phyloP scores from a whole-genome alignment of 768 basidiomycete species.

The Termitomyces sp. region DNA sequence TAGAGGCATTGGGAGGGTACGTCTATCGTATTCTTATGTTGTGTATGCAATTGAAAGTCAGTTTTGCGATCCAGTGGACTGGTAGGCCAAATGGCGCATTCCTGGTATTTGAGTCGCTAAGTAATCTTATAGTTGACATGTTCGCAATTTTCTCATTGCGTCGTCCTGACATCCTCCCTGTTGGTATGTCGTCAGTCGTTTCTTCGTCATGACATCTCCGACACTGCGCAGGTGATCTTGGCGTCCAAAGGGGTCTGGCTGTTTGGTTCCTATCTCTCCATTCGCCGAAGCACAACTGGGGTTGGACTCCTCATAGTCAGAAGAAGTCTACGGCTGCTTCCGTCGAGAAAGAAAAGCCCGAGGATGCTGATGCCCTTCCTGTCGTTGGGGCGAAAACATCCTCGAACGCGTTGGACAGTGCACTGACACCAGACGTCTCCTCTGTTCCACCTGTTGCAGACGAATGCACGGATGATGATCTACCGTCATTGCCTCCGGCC shows the following conservation, averaged over 20 bases:
- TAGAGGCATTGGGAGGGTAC: constrained; percentile 70
- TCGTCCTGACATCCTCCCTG: constrained; percentile 70
- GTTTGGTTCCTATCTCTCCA: constrained; percentile 66
- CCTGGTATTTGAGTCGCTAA: background rate
- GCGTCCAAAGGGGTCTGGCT: constrained; percentile 70
- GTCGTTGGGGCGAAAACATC: constrained; percentile 12
- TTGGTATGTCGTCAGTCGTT: constrained; percentile 20
- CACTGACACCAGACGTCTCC: constrained; percentile 20
- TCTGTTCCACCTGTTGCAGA: constrained; percentile 28
- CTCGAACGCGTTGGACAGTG: background rate
- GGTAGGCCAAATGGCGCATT: constrained; percentile 28
- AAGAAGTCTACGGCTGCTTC: constrained; percentile 31
- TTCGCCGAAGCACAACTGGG: constrained; percentile 40
- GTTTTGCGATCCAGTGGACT: constrained; percentile 44
- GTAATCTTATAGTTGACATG: constrained; percentile 65
- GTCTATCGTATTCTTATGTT: constrained; percentile 13
- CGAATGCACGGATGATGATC: constrained; percentile 20
- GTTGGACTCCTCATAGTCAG: constrained; percentile 33
- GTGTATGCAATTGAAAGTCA: background rate
- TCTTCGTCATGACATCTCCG: background rate
- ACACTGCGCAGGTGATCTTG: constrained; percentile 60
- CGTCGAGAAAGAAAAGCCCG: constrained; percentile 1
- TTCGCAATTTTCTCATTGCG: constrained; percentile 86
- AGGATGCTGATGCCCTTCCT: constrained; percentile 28
- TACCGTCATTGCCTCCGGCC: constrained; percentile 41